Base-by-base conservation (phyloP, 148 eudicot genomes). In the Diospyros kaki region DNA sequence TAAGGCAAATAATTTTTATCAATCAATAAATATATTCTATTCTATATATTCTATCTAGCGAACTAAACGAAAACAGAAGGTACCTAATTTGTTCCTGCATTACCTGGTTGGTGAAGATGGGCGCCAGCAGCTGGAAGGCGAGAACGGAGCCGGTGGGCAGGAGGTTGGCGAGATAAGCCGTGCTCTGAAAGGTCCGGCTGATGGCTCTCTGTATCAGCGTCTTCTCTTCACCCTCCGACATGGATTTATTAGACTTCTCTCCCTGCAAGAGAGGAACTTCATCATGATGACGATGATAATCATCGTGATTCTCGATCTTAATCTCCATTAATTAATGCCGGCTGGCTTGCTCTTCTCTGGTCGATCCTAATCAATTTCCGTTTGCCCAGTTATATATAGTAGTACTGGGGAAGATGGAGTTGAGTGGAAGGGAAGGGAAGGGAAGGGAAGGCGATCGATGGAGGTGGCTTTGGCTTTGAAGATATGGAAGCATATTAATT, bases 111-210 rank as follows among this genome's bases (percentile, higher is more conserved):
- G 93, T 80, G 86, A 87, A 86, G 67, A 93, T 81, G 9, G 98
- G 96, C 1, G 90, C 76, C 1, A 91, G 81, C 8, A 91, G 86
- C 67, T 93, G 98, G 71, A 93, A 93, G 52, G 89, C 86, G 43
- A 93, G 88, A n/a, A 87, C 90, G 0, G 96, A 71, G 15, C 93
- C 93, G 1, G 96, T 93, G 9, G 96, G 96, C 17, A 91, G 72
- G 15, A 89, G 89, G 15, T 93, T 93, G 50, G 96, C 89, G 38
- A 89, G 71, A 53, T 89, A 86, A 9, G 93, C 90, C 0, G 93
- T 89, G 89, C 96, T 85, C 71, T 81, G 74, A 52, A 93, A 86
- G 14, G 92, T 89, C 72, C 85, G 90, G 80, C 86, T 90, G 3
- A 87, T 89, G 13, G 91, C 91, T 72, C 72, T 73, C 64, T 89